A percentile compares a stretch with the other conserved stretches of the same genome.
Conservation (phyloP, 2,329 filamentous ascomycete genomes). For the Trichoderma harzianum region DNA sequence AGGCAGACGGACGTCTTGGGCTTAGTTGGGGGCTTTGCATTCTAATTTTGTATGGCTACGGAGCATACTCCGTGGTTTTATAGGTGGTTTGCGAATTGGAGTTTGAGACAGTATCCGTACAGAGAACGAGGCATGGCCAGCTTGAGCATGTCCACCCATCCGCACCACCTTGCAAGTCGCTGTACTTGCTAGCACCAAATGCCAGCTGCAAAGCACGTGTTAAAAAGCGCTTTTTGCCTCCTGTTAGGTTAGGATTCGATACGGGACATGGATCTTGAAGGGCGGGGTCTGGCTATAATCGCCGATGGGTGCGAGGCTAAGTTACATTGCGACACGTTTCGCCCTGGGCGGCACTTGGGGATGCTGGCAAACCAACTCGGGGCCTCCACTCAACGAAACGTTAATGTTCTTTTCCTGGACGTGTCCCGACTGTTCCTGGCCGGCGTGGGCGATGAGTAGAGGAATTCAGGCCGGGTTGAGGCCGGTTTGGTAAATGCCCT, state of each 20-base stretch:
- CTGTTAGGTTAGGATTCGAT: background rate
- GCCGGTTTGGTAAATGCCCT: background rate
- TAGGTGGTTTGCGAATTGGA: no score
- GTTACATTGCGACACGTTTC: constrained; percentile 20
- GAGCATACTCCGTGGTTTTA: background rate
- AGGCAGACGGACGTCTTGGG: background rate
- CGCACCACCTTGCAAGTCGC: background rate
- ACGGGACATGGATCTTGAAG: background rate
- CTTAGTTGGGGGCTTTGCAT: background rate
- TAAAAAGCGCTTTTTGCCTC: background rate
- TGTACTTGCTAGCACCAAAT: background rate
- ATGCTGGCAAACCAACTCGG: background rate
- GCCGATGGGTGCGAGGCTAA: constrained; percentile 10
- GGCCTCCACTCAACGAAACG: background rate
- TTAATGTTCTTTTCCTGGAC: background rate
- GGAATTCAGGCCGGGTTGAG: background rate
- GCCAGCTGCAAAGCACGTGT: constrained; percentile 13
- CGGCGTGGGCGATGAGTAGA: background rate
- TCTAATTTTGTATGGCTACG: background rate
- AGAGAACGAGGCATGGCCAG: background rate
- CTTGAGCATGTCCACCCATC: background rate
- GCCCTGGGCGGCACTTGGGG: constrained; percentile 13
- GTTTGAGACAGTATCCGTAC: background rate
- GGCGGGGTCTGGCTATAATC: constrained; percentile 18
- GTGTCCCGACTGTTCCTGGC: background rate